Conservation (phyloP, 176 grass and related monocot genomes). For the Carex myosuroides region DNA sequence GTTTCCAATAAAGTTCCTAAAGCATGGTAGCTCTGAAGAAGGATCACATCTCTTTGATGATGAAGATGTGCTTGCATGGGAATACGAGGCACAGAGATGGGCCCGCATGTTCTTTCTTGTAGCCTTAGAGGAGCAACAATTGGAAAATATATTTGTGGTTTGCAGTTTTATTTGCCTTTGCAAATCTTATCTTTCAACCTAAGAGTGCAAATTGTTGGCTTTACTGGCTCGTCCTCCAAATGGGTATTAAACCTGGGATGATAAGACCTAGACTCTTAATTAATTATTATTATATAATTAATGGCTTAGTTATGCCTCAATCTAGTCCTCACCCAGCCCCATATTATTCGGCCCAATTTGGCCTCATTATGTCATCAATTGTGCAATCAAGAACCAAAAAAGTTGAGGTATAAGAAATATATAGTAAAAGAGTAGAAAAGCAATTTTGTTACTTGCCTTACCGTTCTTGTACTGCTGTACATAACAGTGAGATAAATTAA, state of each 20-base stretch:
- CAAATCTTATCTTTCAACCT: neutral
- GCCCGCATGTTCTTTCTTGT: constrained; percentile 73
- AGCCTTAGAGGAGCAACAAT: constrained; percentile 48
- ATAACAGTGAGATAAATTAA: constrained; percentile 9
- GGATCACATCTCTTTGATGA: constrained; percentile 64
- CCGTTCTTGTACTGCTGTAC: neutral
- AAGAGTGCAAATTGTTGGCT: neutral
- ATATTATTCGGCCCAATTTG: neutral
- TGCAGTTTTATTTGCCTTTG: constrained; percentile 10
- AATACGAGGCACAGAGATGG: constrained; percentile 82
- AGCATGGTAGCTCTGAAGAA: constrained; percentile 29
- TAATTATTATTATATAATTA: neutral
- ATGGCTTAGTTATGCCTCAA: neutral
- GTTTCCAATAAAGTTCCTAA: constrained; percentile 66
- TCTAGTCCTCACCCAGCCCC: neutral
- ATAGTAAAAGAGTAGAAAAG: neutral
- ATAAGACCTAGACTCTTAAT: neutral
- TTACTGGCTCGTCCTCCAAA: neutral
- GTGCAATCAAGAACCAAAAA: neutral
- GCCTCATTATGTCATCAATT: neutral
- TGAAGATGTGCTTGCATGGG: constrained; percentile 78
- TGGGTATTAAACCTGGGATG: neutral
- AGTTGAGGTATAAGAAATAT: neutral
- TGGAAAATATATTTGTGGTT: constrained; percentile 56
- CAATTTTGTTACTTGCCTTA: neutral